phyloP scores from a whole-genome alignment of 2,329 filamentous ascomycete genomes.

The Hypoxylon sp. region DNA sequence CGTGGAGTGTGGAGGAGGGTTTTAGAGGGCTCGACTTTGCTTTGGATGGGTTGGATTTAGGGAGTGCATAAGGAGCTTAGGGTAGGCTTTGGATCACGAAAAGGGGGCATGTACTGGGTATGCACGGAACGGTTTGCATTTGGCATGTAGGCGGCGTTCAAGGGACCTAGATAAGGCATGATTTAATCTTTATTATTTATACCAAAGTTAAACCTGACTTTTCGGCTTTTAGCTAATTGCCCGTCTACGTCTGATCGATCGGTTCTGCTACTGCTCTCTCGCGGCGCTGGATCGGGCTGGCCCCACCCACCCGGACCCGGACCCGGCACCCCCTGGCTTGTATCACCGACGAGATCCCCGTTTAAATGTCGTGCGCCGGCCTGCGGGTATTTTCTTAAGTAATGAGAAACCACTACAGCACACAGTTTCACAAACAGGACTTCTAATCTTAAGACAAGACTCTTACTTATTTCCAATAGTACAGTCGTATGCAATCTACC shows the following conservation, averaged over 20 bases:
- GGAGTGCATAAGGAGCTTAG: not conserved
- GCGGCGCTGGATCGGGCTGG: not conserved
- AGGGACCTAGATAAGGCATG: conserved; percentile 9
- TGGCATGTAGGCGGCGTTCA: conserved; percentile 19
- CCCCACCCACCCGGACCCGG: not conserved
- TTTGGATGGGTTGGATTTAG: conserved; percentile 40
- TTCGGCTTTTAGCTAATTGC: not conserved
- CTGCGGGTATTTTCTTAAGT: not conserved
- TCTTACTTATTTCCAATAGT: conserved; percentile 5
- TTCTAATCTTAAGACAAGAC: not conserved
- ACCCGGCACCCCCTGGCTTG: too few species aligned
- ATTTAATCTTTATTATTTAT: not conserved
- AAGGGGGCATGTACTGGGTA: not conserved
- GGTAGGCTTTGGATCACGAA: not conserved
- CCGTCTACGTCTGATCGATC: not conserved
- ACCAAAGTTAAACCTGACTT: not conserved
- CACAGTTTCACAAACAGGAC: not conserved
- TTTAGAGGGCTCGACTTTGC: conserved; percentile 78
- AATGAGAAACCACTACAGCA: not conserved
- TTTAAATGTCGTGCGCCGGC: too few species aligned
- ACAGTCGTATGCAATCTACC: conserved; percentile 33
- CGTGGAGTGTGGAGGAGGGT: conserved; percentile 90
- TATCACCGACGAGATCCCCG: too few species aligned
- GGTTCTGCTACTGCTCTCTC: not conserved
- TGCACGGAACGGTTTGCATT: conserved; percentile 14